Evolutionary conservation across 805 yeast genomes (phyloP).

Genomic region (Cyberlindnera galapagoensis): DNA sequence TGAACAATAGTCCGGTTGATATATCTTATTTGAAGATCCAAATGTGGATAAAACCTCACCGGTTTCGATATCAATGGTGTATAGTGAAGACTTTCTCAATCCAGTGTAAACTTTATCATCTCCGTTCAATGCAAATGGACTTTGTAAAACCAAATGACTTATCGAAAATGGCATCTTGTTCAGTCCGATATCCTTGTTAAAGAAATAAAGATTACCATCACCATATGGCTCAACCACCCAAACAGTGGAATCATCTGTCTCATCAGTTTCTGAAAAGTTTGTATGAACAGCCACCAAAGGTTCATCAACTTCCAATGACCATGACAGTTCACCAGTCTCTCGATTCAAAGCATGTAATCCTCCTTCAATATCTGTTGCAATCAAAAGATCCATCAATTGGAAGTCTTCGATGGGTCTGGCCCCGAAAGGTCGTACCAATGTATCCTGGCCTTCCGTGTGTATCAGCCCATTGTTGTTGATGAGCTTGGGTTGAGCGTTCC

Average conservation of each 20-base stretch:
- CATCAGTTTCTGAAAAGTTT: conserved; percentile 11
- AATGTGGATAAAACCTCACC: conserved; percentile 69
- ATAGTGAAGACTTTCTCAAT: conserved; percentile 64
- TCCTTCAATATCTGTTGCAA: conserved; percentile 83
- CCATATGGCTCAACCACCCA: conserved; percentile 91
- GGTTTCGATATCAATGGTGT: conserved; percentile 61
- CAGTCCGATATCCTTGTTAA: conserved; percentile 66
- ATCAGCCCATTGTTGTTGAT: conserved; percentile 2
- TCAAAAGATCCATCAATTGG: conserved; percentile 60
- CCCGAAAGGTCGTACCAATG: conserved; percentile 5
- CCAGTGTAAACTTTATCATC: conserved; percentile 89
- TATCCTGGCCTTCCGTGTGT: conserved; percentile 3
- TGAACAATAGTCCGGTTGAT: conserved; percentile 4
- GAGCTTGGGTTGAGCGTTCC: conserved; percentile 1
- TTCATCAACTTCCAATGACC: conserved; percentile 66
- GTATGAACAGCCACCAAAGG: conserved; percentile 47
- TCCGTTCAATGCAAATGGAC: conserved; percentile 72
- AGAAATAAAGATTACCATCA: conserved; percentile 79
- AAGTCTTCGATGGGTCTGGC: conserved; percentile 51
- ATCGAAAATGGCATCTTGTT: conserved; percentile 79
- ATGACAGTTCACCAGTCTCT: conserved; percentile 62
- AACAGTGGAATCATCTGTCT: conserved; percentile 32
- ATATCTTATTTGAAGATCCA: conserved; percentile 35
- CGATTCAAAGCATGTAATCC: conserved; percentile 76
- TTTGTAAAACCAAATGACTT: conserved; percentile 65